A percentile compares a stretch with the other conserved stretches of the same genome.
Conservation (phyloP, 345 rosid genomes). For the Syzygium oleosum region DNA sequence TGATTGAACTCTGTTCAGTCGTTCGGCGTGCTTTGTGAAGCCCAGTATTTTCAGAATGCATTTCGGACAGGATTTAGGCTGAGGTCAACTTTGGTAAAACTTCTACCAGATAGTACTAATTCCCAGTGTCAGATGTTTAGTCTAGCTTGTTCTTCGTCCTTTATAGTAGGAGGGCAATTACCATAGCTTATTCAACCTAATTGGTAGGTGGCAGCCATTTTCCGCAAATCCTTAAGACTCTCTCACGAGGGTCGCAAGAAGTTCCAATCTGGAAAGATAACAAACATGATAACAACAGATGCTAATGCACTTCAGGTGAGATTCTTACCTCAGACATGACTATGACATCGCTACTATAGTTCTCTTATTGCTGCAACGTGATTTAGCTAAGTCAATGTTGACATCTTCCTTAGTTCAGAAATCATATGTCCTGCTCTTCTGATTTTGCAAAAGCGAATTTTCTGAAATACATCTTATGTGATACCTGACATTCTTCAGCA, state of each 20-base stretch:
- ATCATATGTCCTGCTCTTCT: not conserved
- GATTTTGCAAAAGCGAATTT: not conserved
- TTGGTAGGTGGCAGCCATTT: slow-evolving; percentile 87
- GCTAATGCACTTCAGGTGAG: slow-evolving; percentile 81
- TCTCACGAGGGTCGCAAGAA: slow-evolving; percentile 77
- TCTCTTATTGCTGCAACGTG: not conserved
- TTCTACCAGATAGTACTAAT: not conserved
- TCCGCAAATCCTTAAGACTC: slow-evolving; percentile 73
- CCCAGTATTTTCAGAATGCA: no score
- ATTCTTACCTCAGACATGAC: not conserved
- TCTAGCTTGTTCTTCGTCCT: not conserved
- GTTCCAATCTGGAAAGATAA: slow-evolving; percentile 83
- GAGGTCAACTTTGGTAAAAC: slow-evolving; percentile 83
- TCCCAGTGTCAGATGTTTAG: not conserved
- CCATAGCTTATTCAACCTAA: not conserved
- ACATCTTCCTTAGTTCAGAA: not conserved
- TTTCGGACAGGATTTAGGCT: slow-evolving; percentile 84
- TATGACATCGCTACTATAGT: not conserved
- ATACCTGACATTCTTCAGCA: slow-evolving; percentile 36
- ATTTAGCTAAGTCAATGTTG: not conserved
- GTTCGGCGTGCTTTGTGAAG: no score
- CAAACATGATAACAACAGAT: slow-evolving; percentile 95
- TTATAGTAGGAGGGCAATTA: not conserved
- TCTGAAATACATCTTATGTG: not conserved
- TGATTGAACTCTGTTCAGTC: no score